Evolutionary conservation across 306 rosid species (phyloP).

Genomic region (Rosa chinensis): DNA sequence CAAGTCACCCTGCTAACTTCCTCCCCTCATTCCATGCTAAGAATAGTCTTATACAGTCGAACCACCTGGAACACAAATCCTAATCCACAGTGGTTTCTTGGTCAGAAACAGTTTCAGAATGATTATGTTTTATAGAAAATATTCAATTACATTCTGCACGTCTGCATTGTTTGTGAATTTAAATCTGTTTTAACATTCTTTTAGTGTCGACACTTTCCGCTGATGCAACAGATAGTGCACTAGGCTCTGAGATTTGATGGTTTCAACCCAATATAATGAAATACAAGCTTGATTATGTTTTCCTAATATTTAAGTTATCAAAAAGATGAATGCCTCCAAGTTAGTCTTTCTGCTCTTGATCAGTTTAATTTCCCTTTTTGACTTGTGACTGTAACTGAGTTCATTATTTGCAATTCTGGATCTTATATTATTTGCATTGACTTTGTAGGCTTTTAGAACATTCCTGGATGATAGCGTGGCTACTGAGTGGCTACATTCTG

Average conservation of each 20-base stretch:
- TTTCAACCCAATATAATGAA: not conserved
- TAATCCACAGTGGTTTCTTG: not conserved
- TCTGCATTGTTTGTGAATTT: slow-evolving; percentile 1
- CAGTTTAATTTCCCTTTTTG: not conserved
- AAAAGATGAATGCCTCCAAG: not conserved
- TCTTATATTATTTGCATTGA: slow-evolving; percentile 11
- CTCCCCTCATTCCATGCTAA: not conserved
- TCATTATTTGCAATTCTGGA: slow-evolving; percentile 12
- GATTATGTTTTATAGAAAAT: not conserved
- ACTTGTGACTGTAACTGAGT: not conserved
- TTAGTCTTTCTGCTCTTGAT: not conserved
- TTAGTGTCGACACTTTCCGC: not conserved
- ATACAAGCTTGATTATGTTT: not conserved
- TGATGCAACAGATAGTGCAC: not conserved
- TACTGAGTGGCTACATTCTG: slow-evolving; percentile 85
- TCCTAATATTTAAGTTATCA: not conserved
- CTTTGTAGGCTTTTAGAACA: slow-evolving; percentile 69
- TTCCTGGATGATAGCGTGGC: slow-evolving; percentile 65
- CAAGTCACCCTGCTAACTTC: not conserved
- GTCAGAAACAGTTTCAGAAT: not conserved
- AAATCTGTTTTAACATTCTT: not conserved
- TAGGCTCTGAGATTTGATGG: not conserved
- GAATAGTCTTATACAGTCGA: not conserved
- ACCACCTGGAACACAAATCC: not conserved
- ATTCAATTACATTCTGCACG: not conserved